These are phyloP conservation scores for Chlorella sp. DNA, from an alignment of 139 green algal genomes.

Conservation along the genomic window DNA sequence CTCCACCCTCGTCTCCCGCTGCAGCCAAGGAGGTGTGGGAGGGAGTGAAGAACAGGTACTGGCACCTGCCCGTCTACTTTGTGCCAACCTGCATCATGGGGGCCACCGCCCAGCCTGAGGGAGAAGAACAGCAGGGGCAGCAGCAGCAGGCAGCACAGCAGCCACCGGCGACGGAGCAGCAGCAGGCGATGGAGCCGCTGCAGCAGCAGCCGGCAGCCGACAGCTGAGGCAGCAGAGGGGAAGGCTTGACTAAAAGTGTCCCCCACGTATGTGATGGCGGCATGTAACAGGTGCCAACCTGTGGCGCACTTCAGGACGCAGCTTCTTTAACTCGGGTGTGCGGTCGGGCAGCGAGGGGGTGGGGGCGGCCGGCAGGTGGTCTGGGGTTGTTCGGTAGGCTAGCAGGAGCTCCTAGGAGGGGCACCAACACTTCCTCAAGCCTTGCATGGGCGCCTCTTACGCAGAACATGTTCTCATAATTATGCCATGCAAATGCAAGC, in stretches of 20 bases:
- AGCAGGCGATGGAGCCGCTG: background rate
- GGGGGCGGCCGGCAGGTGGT: too few species aligned
- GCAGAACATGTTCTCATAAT: too few species aligned
- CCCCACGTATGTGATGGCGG: too few species aligned
- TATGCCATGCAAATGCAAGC: too few species aligned
- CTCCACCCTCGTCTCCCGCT: background rate
- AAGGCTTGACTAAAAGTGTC: too few species aligned
- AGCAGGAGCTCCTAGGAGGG: too few species aligned
- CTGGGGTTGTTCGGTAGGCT: too few species aligned
- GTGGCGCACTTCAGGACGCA: background rate
- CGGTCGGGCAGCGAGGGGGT: too few species aligned
- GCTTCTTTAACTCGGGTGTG: too few species aligned
- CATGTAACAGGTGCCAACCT: background rate
- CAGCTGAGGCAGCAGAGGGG: too few species aligned
- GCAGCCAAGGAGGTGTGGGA: slow-evolving; percentile 77
- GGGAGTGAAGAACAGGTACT: slow-evolving; percentile 84
- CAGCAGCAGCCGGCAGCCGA: background rate
- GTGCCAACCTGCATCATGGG: slow-evolving; percentile 62
- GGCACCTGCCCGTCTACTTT: slow-evolving; percentile 77
- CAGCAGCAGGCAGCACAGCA: background rate
- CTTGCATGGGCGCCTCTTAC: too few species aligned
- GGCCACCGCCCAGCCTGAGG: background rate
- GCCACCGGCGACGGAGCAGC: background rate
- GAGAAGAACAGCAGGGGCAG: background rate
- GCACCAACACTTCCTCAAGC: too few species aligned